These are phyloP conservation scores for Leccinellum rugosiceps DNA, from an alignment of 768 basidiomycete genomes.

Conservation along the genomic window DNA sequence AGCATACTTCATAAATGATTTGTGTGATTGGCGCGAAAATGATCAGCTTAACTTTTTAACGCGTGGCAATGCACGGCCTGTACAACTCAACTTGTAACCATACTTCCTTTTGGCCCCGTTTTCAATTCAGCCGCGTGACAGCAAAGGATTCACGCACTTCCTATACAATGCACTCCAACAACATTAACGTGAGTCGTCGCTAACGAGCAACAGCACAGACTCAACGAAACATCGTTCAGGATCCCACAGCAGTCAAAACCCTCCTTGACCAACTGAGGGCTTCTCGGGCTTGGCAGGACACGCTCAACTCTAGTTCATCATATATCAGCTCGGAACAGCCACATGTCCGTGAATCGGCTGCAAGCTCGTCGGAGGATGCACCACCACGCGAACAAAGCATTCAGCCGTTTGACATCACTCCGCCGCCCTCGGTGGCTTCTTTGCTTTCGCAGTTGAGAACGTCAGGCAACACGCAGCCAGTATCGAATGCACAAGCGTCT, in stretches of 20 bases:
- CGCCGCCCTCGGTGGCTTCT: conserved; percentile 50
- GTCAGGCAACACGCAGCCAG: conserved; percentile 17
- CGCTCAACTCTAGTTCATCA: conserved; percentile 21
- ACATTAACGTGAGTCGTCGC: conserved; percentile 47
- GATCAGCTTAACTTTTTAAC: not conserved
- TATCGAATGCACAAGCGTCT: conserved; percentile 4
- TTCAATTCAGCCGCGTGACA: not conserved
- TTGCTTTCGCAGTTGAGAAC: conserved; percentile 60
- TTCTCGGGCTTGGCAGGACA: conserved; percentile 69
- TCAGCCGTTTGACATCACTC: conserved; percentile 8
- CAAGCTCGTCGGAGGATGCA: conserved; percentile 2
- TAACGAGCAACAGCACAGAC: not conserved
- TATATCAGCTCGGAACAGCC: not conserved
- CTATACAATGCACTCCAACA: conserved; percentile 43
- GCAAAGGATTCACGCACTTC: not conserved
- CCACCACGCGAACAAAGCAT: conserved; percentile 3
- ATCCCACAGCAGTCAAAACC: conserved; percentile 62
- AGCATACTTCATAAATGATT: not conserved
- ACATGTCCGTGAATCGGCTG: conserved; percentile 7
- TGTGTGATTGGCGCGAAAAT: not conserved
- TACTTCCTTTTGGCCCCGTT: not conserved
- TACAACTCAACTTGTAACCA: not conserved
- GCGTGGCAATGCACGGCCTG: not conserved
- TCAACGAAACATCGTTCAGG: conserved; percentile 38
- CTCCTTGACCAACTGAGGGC: conserved; percentile 66